Percentiles rank a stretch among this genome's conserved stretches.
Evolutionary conservation across 2,329 filamentous ascomycete genomes (phyloP).

Genomic region (Penicillium sp.): DNA sequence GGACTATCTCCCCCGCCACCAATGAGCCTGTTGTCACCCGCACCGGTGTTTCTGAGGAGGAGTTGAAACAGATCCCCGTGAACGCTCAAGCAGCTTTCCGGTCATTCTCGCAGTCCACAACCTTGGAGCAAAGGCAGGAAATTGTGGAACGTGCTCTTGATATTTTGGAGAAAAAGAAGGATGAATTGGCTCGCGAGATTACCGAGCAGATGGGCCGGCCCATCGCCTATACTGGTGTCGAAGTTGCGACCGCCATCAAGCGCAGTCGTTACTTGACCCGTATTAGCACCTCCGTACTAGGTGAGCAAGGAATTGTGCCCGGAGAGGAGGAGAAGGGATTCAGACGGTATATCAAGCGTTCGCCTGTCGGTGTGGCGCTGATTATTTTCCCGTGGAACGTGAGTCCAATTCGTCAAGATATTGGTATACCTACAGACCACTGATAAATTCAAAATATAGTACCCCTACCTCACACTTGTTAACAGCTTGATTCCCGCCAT

Average conservation of each 20-base stretch:
- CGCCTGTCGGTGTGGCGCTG: constrained; percentile 81
- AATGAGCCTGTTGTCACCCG: constrained; percentile 80
- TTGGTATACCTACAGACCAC: neutral
- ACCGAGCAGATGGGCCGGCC: constrained; percentile 95
- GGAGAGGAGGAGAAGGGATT: constrained; percentile 85
- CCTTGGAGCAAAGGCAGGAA: constrained; percentile 70
- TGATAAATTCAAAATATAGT: constrained; percentile 54
- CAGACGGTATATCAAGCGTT: constrained; percentile 83
- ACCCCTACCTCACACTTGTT: constrained; percentile 88
- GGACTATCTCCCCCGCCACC: constrained; percentile 85
- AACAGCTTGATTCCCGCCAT: constrained; percentile 93
- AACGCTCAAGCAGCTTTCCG: constrained; percentile 72
- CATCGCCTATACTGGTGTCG: constrained; percentile 79
- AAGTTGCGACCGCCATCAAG: constrained; percentile 81
- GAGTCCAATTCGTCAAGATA: constrained; percentile 41
- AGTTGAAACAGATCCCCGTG: constrained; percentile 69
- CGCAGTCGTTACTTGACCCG: constrained; percentile 82
- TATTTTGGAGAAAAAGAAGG: constrained; percentile 66
- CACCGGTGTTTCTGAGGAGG: constrained; percentile 67
- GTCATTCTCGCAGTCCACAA: constrained; percentile 73
- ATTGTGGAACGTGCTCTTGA: constrained; percentile 79
- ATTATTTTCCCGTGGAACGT: constrained; percentile 97
- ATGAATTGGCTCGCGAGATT: constrained; percentile 78
- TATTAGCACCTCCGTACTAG: constrained; percentile 72
- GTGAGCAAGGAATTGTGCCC: constrained; percentile 63